Conservation (phyloP, 768 basidiomycete species). For the Chalciporus piperatus region DNA sequence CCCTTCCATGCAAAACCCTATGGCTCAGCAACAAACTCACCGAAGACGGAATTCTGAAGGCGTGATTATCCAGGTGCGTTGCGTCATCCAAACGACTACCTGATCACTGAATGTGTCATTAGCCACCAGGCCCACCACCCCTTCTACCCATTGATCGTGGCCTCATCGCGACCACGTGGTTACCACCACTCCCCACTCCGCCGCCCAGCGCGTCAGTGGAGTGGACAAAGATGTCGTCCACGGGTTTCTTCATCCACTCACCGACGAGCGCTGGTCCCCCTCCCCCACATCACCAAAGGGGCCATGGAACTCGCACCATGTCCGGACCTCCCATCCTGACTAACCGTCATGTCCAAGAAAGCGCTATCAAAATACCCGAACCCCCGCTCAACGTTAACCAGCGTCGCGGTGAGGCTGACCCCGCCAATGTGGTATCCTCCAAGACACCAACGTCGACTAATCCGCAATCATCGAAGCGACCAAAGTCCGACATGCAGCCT, state of each 20-base stretch:
- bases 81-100: background rate
- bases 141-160: slow-evolving; percentile 11
- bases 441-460: background rate
- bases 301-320: background rate
- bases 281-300: background rate
- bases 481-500: slow-evolving; percentile 10
- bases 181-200: slow-evolving; percentile 21
- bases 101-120: background rate
- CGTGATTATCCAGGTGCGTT: slow-evolving; percentile 18
- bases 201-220: slow-evolving; percentile 10
- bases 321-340: slow-evolving; percentile 3
- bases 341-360: slow-evolving; percentile 4
- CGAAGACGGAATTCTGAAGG: slow-evolving; percentile 19
- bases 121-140: slow-evolving; percentile 15
- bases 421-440: background rate
- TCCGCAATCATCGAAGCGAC: slow-evolving; percentile 16
- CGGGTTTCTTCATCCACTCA: slow-evolving; percentile 10
- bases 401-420: background rate
- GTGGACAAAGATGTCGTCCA: slow-evolving; percentile 7
- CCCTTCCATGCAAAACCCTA: background rate
- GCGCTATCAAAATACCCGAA: slow-evolving; percentile 1
- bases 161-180: slow-evolving; percentile 15
- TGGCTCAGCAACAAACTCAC: slow-evolving; percentile 5
- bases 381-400: background rate
- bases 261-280: slow-evolving; percentile 5